These are phyloP conservation scores for Ceratocystis cacaofunesta DNA, from an alignment of 2,329 filamentous ascomycete genomes.

Conservation along the genomic window DNA sequence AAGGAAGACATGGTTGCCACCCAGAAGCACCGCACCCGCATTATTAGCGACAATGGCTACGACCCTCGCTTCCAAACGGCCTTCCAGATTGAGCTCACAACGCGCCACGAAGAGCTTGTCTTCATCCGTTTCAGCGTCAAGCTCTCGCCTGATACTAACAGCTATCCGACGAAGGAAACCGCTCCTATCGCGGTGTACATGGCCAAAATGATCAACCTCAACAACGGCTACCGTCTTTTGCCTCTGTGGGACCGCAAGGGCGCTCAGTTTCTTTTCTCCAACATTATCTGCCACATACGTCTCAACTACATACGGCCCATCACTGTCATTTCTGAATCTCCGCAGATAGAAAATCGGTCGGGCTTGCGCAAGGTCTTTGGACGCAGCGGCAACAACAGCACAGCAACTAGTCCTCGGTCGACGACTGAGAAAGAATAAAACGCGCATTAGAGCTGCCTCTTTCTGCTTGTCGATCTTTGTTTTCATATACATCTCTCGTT, in stretches of 20 bases:
- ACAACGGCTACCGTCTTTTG: conserved; percentile 83
- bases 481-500: neutral
- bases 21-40: conserved; percentile 62
- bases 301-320: conserved; percentile 43
- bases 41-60: conserved; percentile 80
- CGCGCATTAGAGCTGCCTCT: conserved; percentile 31
- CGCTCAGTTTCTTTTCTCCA: conserved; percentile 88
- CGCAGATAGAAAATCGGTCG: conserved; percentile 24
- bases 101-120: conserved; percentile 85
- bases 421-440: conserved; percentile 34
- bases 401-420: conserved; percentile 35
- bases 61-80: conserved; percentile 75
- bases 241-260: conserved; percentile 79
- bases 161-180: conserved; percentile 39
- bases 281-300: conserved; percentile 78
- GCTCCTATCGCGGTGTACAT: conserved; percentile 73
- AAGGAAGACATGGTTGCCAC: conserved; percentile 39
- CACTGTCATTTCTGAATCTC: conserved; percentile 31
- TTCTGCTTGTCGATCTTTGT: conserved; percentile 17
- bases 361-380: conserved; percentile 47
- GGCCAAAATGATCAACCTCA: conserved; percentile 76
- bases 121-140: conserved; percentile 90
- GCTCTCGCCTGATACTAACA: conserved; percentile 65
- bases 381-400: conserved; percentile 23
- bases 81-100: conserved; percentile 69